Percentiles rank a stretch among this genome's conserved stretches.
These are phyloP conservation scores for Sesbania bispinosa DNA, from an alignment of 306 rosid species.

Conservation along the genomic window DNA sequence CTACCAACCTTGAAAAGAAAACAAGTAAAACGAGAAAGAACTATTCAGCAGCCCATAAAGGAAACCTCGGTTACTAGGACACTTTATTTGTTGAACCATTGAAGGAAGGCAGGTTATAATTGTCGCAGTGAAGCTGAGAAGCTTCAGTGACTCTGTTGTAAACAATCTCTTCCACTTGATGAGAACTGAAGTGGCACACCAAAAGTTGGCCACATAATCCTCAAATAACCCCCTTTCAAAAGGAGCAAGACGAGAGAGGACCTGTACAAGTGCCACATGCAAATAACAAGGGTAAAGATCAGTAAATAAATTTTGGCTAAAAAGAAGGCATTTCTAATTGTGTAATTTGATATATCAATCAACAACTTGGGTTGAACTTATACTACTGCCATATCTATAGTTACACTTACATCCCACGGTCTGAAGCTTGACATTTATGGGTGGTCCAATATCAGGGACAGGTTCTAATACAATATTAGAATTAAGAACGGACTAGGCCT, in stretches of 20 bases:
- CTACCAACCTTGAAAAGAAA: conserved; percentile 86
- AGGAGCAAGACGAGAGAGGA: conserved; percentile 82
- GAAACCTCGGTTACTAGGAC: conserved; percentile 75
- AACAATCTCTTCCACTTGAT: conserved; percentile 90
- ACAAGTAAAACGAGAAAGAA: conserved; percentile 79
- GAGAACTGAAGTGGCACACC: conserved; percentile 86
- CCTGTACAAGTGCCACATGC: conserved; percentile 45
- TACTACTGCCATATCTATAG: background rate
- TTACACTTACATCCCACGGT: too few species aligned
- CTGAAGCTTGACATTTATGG: too few species aligned
- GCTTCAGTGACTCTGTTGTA: conserved; percentile 55
- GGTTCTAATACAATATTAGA: too few species aligned
- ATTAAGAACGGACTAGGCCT: too few species aligned
- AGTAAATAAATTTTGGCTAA: background rate
- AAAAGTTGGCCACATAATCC: conserved; percentile 93
- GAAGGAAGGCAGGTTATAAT: conserved; percentile 75
- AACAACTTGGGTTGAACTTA: background rate
- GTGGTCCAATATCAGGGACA: too few species aligned
- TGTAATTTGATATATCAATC: background rate
- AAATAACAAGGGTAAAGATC: conserved; percentile 17
- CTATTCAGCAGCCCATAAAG: conserved; percentile 77
- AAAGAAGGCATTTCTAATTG: background rate
- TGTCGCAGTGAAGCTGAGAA: conserved; percentile 69
- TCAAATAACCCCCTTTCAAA: conserved; percentile 93
- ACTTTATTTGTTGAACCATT: conserved; percentile 78